Base-by-base conservation (phyloP, 2,329 filamentous ascomycete genomes). In the Aureobasidium namibiae region DNA sequence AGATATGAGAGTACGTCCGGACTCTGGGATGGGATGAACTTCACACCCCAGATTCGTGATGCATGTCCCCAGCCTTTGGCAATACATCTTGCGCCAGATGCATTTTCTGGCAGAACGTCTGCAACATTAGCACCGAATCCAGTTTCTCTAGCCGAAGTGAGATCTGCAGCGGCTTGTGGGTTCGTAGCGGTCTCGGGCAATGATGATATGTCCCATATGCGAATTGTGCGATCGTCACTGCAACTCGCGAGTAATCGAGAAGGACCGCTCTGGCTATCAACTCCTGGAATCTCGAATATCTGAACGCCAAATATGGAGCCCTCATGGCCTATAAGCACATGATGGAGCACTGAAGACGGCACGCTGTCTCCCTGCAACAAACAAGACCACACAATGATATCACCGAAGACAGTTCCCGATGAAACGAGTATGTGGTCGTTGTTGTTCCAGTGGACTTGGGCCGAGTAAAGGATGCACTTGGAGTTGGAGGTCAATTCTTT, bases 271-370 rank as follows among this genome's bases (percentile, higher is more conserved):
- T 62, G 65, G 14, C 74, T 70, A 1, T 70, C 62, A 23, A 73
- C 64, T 7, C 63, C 62, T 21, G 86, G 71, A 64, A 75, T 68
- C 1, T 80, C 75, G 0, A 90, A 95, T 36, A 97, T 87, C 33
- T 85, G 80, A 2, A 99, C 88, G 1, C 90, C 92, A 65, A 96
- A 99, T 29, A 99, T 87, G 0, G 92, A 96, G 0, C 94, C 94
- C 67, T 96, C 91, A 67, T 99, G 94, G 0, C 83, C 84, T 9
- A 78, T 77, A 66, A 86, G 85, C 44, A 80, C 77, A 63, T 80
- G 78, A 65, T 84, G 81, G 14, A 80, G 76, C 5, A 71, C 73
- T 14, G 74, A 70, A 24, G 63, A 63, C 29, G 68, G 68, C 36
- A 64, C 49, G 3, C 60, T 50, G 14, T 41, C 23, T 23, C 49